Conservation (phyloP, 805 yeast species). For the Ogataea trehalophila region DNA sequence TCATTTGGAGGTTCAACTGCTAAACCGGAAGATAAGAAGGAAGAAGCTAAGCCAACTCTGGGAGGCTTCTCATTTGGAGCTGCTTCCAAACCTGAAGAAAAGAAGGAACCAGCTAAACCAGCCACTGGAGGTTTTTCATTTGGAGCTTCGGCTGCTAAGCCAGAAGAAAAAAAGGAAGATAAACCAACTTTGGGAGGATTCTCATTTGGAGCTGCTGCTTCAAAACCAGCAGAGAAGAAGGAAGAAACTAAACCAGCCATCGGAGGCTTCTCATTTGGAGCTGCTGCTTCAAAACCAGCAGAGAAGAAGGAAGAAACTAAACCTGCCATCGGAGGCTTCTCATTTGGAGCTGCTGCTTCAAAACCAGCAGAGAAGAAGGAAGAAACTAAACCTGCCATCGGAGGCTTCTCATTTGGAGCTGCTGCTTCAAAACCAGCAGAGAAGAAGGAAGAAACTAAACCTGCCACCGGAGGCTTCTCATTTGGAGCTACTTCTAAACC, state of each 20-base stretch:
- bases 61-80: slow-evolving; percentile 10
- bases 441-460: slow-evolving; percentile 4
- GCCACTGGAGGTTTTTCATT: slow-evolving; percentile 1
- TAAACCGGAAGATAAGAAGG: slow-evolving; percentile 8
- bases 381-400: slow-evolving; percentile 8
- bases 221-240: slow-evolving; percentile 8
- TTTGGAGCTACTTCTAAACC: slow-evolving; percentile 10
- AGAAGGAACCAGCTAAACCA: slow-evolving; percentile 9
- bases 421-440: not conserved
- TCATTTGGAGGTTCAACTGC: not conserved
- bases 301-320: slow-evolving; percentile 9
- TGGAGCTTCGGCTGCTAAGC: slow-evolving; percentile 8
- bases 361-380: slow-evolving; percentile 7
- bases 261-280: slow-evolving; percentile 8
- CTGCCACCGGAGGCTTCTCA: slow-evolving; percentile 6
- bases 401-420: slow-evolving; percentile 8
- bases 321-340: not conserved
- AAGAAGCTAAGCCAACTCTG: not conserved
- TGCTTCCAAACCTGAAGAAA: slow-evolving; percentile 9
- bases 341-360: slow-evolving; percentile 7
- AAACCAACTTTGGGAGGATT: slow-evolving; percentile 1
- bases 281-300: slow-evolving; percentile 11
- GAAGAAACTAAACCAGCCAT: slow-evolving; percentile 2
- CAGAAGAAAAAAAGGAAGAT: too few species aligned
- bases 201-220: slow-evolving; percentile 1